Evolutionary conservation across 495 filamentous ascomycete genomes (phyloP).

Genomic region (Aspergillus campestris): DNA sequence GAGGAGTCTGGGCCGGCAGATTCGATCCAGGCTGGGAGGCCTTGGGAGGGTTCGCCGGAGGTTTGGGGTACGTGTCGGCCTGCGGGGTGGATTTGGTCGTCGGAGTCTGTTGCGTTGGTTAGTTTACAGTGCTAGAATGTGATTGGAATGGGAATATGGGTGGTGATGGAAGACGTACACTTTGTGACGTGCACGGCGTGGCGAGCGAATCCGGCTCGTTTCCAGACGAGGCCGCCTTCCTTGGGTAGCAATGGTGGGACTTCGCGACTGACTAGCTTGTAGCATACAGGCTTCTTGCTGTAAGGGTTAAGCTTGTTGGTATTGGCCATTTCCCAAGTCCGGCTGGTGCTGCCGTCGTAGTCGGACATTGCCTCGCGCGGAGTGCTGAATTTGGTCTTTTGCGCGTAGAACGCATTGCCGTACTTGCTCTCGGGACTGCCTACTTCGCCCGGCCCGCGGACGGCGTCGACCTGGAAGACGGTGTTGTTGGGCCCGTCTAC

Average conservation of each 20-base stretch:
- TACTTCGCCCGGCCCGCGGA: conserved; percentile 55
- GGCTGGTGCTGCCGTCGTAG: conserved; percentile 68
- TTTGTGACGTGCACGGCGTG: conserved; percentile 90
- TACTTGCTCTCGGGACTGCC: conserved; percentile 79
- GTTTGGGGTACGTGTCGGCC: conserved; percentile 93
- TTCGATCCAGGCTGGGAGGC: conserved; percentile 75
- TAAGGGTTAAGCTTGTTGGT: conserved; percentile 75
- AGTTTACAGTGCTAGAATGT: background rate
- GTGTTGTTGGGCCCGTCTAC: conserved; percentile 85
- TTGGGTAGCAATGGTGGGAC: conserved; percentile 75
- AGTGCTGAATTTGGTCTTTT: conserved; percentile 73
- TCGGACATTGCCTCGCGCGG: conserved; percentile 66
- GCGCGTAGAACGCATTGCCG: conserved; percentile 91
- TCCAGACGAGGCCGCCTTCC: conserved; percentile 81
- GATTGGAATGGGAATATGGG: background rate
- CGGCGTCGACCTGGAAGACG: conserved; percentile 73
- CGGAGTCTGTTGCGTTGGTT: conserved; percentile 47
- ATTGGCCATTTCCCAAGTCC: conserved; percentile 91
- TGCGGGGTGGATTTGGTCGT: conserved; percentile 85
- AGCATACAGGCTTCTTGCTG: conserved; percentile 78
- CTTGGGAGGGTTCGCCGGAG: conserved; percentile 70
- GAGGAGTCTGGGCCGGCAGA: conserved; percentile 53
- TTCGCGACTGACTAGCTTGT: conserved; percentile 87
- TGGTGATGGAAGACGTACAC: conserved; percentile 49
- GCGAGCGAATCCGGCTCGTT: conserved; percentile 82